Evolutionary conservation across 2,329 filamentous ascomycete genomes (phyloP).

Genomic region (Paecilomyces dactylethromorphus): DNA sequence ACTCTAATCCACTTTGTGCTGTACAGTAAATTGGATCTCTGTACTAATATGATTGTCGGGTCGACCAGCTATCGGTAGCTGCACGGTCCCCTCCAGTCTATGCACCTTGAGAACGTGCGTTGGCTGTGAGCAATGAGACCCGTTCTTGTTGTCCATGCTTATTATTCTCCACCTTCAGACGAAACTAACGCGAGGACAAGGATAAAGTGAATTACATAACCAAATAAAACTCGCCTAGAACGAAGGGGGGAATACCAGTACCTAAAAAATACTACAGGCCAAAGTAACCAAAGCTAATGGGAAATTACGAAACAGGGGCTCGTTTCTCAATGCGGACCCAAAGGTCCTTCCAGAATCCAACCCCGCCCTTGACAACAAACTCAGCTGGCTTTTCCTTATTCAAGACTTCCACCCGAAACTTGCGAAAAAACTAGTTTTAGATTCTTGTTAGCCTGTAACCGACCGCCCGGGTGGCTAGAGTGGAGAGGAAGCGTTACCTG

Average conservation of each 20-base stretch:
- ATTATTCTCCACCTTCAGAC: neutral
- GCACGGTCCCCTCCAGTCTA: no score
- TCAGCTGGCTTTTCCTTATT: constrained; percentile 16
- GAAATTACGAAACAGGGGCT: neutral
- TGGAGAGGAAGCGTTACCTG: constrained; percentile 15
- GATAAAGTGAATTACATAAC: neutral
- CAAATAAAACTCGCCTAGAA: neutral
- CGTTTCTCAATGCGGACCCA: constrained; percentile 1
- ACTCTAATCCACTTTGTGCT: no score
- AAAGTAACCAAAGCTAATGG: neutral
- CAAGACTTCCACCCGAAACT: constrained; percentile 15
- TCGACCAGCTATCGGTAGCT: no score
- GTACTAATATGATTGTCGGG: no score
- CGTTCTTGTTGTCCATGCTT: no score
- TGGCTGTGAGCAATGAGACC: no score
- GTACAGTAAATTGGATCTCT: no score
- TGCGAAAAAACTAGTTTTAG: constrained; percentile 22
- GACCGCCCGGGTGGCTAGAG: neutral
- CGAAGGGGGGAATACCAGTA: neutral
- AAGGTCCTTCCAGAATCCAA: constrained; percentile 24
- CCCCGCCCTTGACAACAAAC: constrained; percentile 26
- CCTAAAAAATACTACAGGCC: neutral
- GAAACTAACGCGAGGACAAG: neutral
- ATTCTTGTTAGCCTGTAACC: neutral
- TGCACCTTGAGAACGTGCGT: no score